These are phyloP conservation scores for Lophiotrema nucula DNA, from an alignment of 495 filamentous ascomycete genomes.

Conservation along the genomic window DNA sequence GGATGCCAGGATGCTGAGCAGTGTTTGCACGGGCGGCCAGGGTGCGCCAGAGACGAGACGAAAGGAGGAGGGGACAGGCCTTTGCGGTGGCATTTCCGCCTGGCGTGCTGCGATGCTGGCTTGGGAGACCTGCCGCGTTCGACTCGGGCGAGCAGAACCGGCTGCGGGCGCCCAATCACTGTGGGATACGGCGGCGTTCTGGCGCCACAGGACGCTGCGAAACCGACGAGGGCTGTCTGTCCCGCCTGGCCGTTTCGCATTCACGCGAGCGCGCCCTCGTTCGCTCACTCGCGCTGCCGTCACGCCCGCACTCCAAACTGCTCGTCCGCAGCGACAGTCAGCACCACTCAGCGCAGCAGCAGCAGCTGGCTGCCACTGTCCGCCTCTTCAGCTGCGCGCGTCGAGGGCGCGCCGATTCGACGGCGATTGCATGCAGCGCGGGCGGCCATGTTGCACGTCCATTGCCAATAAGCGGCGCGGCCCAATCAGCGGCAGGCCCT, in stretches of 20 bases:
- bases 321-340: not conserved
- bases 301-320: constrained; percentile 5
- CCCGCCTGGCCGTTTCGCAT: constrained; percentile 12
- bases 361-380: not conserved
- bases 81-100: not conserved
- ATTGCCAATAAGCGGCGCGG: not conserved
- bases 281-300: not conserved
- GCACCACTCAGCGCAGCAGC: constrained; percentile 13
- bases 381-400: not conserved
- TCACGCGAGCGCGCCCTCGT: not conserved
- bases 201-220: constrained; percentile 4
- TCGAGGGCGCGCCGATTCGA: constrained; percentile 5
- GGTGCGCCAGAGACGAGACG: not conserved
- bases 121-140: constrained; percentile 1
- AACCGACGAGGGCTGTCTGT: not conserved
- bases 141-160: constrained; percentile 9
- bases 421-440: constrained; percentile 7
- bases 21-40: not conserved
- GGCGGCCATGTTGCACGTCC: constrained; percentile 7
- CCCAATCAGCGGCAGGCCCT: not conserved
- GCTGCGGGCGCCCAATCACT: not conserved
- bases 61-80: not conserved
- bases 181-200: not conserved
- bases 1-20: too few species aligned
- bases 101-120: too few species aligned